These are phyloP conservation scores for Penicillium sp. DNA, from an alignment of 2,329 filamentous ascomycete species.

Conservation along the genomic window DNA sequence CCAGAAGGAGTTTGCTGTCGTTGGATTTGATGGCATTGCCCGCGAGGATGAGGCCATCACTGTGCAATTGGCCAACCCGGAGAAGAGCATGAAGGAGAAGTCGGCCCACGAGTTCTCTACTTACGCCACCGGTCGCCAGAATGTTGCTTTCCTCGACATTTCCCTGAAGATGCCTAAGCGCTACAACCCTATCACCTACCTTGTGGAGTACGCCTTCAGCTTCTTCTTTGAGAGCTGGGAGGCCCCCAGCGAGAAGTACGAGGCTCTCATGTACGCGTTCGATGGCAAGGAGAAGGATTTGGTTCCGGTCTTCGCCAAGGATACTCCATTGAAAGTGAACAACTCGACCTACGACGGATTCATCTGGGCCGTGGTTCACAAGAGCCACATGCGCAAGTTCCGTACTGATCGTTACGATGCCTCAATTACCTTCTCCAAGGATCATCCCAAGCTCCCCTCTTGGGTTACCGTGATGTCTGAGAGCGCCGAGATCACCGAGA, in stretches of 20 bases:
- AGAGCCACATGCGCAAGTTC: conserved; percentile 85
- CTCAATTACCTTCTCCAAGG: conserved; percentile 89
- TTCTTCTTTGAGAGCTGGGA: conserved; percentile 80
- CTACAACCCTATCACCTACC: conserved; percentile 73
- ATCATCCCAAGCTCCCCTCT: conserved; percentile 80
- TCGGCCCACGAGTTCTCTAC: conserved; percentile 81
- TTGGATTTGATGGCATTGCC: conserved; percentile 70
- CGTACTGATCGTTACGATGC: conserved; percentile 93
- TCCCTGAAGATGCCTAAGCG: conserved; percentile 79
- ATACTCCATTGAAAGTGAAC: conserved; percentile 55
- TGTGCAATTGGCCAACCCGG: conserved; percentile 49
- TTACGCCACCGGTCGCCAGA: conserved; percentile 90
- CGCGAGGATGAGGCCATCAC: conserved; percentile 46
- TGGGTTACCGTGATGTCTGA: conserved; percentile 97
- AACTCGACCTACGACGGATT: conserved; percentile 79
- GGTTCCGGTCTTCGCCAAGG: conserved; percentile 64
- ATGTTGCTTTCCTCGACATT: conserved; percentile 86
- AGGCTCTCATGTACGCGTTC: conserved; percentile 81
- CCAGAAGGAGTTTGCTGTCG: conserved; percentile 78
- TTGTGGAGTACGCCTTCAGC: conserved; percentile 68
- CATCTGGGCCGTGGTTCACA: conserved; percentile 94
- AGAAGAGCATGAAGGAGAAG: conserved; percentile 77
- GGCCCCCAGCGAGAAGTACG: conserved; percentile 69
- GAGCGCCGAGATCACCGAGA: conserved; percentile 89
- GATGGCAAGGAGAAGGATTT: conserved; percentile 85